Evolutionary conservation across 2,329 filamentous ascomycete genomes (phyloP).

Genomic region (Aspergillus costaricaensis): DNA sequence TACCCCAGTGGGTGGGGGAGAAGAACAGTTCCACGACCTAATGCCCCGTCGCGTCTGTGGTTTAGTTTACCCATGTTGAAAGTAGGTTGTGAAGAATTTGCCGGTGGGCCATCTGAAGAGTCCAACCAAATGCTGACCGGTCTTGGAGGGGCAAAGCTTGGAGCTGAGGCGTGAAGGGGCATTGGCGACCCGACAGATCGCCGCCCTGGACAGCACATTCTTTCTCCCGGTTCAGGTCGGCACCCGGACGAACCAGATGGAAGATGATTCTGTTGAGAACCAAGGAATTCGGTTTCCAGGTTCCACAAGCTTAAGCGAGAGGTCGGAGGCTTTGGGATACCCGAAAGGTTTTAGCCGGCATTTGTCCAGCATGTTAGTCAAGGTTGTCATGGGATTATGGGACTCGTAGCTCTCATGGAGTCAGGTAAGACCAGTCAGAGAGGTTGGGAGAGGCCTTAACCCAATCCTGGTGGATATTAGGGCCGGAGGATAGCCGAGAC

Average conservation of each 20-base stretch:
- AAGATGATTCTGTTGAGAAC: neutral
- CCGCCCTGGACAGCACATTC: neutral
- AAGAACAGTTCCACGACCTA: neutral
- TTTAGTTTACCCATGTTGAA: constrained; percentile 6
- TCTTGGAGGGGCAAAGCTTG: neutral
- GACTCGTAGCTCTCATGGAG: neutral
- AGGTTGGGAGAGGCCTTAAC: constrained; percentile 6
- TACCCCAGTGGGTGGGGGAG: neutral
- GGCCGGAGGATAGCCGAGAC: constrained; percentile 4
- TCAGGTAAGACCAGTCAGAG: constrained; percentile 1
- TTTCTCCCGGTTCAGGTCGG: constrained; percentile 2
- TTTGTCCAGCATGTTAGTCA: neutral
- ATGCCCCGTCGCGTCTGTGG: neutral
- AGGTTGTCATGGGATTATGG: too few relatives aligned
- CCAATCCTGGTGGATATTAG: neutral
- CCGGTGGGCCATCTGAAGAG: constrained; percentile 7
- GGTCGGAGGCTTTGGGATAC: neutral
- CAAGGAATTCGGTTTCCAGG: neutral
- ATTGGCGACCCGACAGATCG: neutral
- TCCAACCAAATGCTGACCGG: neutral
- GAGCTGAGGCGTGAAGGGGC: neutral
- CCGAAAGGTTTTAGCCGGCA: constrained; percentile 4
- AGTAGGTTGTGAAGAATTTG: constrained; percentile 8
- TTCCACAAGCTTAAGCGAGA: constrained; percentile 9
- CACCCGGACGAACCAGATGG: constrained; percentile 2